Base-by-base conservation (phyloP, 2,329 filamentous ascomycete species). In the Cercospora sp. region DNA sequence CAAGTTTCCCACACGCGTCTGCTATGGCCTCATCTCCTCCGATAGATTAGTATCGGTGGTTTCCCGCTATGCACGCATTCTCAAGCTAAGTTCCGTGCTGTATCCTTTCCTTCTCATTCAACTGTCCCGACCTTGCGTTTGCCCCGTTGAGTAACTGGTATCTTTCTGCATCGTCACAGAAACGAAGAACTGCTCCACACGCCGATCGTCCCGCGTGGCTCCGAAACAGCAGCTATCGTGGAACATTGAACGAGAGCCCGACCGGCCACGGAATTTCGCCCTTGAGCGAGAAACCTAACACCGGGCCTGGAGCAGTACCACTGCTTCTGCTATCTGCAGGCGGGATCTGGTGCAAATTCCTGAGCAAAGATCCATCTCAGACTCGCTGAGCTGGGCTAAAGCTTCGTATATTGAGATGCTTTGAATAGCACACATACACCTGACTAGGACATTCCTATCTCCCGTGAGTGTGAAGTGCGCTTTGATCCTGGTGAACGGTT, bases 11-110 rank as follows among this genome's bases (percentile, higher is more conserved):
- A 18, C 53, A n/a, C 30, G 13, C 45, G 42, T 31, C 33, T 30
- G 30, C 64, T 16, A 68, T 61, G 57, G 30, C 55, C 66, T 66
- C 66, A 70, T 70, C 68, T 70, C 68, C 63, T 64, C 66, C 60
- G 45, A 66, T 58, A 63, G 51, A 62, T 63, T 65, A 59, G 30
- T 64, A 64, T 42, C 57, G 53, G 33, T 58, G 31, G 51, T 30
- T 23, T 33, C 30, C 48, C 62, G 20, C 62, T 39, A 42, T 26
- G 26, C n/a, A 31, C 48, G 31, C 48, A 23, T 45, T 57, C 18
- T n/a, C 26, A 8, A 45, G 39, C 28, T 23, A 9, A 58, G 30
- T 28, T 18, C 18, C 18, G 53, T 57, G 31, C 65, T 58, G 36
- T 39, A 28, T 33, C 12, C 48, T 13, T 28, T 57, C 13, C 20